phyloP scores from a whole-genome alignment of 1,139 yeast species.

The Ogataea hybrid region DNA sequence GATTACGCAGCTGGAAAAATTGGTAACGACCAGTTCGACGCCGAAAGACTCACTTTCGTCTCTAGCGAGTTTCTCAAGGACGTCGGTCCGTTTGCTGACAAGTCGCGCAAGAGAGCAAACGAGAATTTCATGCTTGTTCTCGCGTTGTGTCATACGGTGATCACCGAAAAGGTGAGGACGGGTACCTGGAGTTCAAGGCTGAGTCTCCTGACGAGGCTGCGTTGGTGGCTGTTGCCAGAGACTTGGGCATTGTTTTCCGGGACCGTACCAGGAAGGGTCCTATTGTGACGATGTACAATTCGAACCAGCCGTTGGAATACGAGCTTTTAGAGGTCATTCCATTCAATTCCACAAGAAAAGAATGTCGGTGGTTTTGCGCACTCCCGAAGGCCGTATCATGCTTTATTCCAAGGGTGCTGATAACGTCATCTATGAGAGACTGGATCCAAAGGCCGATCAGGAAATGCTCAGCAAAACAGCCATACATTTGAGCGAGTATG shows the following conservation, averaged over 20 bases:
- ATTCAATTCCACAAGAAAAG: constrained; percentile 58
- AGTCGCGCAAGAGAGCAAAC: constrained; percentile 37
- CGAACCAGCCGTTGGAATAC: constrained; percentile 37
- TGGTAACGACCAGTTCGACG: constrained; percentile 33
- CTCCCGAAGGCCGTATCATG: constrained; percentile 39
- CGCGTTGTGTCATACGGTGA: constrained; percentile 60
- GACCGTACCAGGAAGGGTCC: constrained; percentile 48
- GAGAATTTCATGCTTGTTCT: constrained; percentile 52
- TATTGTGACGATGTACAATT: constrained; percentile 42
- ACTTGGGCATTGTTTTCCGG: constrained; percentile 50
- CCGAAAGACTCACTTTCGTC: constrained; percentile 47
- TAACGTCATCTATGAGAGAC: constrained; percentile 42
- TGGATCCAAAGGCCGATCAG: constrained; percentile 29
- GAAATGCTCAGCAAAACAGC: constrained; percentile 44
- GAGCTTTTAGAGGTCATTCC: constrained; percentile 52
- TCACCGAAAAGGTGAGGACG: constrained; percentile 45
- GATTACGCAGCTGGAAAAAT: constrained; percentile 31
- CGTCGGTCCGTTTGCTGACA: constrained; percentile 28
- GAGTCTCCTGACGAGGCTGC: constrained; percentile 70
- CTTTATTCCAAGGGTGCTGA: constrained; percentile 56
- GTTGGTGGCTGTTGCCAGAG: constrained; percentile 57
- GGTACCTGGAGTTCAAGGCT: constrained; percentile 45
- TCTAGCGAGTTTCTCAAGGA: constrained; percentile 46
- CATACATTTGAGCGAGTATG: constrained; percentile 53
- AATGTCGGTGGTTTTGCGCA: constrained; percentile 52